Percentiles rank a stretch among this genome's conserved stretches.
Evolutionary conservation across 2,329 filamentous ascomycete species (phyloP).

Genomic region (Teratosphaeria epicoccoides): DNA sequence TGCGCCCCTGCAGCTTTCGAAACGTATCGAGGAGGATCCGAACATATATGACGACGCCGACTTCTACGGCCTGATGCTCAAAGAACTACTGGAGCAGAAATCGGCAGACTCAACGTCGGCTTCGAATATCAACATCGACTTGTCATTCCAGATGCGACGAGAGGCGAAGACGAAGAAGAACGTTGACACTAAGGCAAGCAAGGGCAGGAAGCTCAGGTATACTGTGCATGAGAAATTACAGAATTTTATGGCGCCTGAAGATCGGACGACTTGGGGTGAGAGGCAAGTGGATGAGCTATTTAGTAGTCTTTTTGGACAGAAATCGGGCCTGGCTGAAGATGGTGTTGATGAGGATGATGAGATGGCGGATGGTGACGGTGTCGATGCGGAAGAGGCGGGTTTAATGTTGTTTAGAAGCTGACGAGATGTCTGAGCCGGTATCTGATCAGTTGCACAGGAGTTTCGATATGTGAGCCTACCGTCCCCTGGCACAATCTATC

Average conservation of each 20-base stretch:
- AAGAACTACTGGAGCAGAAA: constrained; percentile 85
- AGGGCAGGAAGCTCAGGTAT: constrained; percentile 87
- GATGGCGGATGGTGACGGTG: constrained; percentile 10
- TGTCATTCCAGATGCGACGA: constrained; percentile 42
- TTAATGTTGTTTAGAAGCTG: constrained; percentile 24
- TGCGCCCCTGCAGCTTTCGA: constrained; percentile 53
- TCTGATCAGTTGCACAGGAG: no score
- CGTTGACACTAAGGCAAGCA: constrained; percentile 89
- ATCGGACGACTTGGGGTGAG: constrained; percentile 68
- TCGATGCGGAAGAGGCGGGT: constrained; percentile 17
- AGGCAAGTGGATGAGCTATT: constrained; percentile 59
- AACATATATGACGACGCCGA: constrained; percentile 84
- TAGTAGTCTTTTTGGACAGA: constrained; percentile 39
- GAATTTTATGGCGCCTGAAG: constrained; percentile 94
- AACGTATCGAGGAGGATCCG: constrained; percentile 42
- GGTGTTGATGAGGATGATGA: constrained; percentile 27
- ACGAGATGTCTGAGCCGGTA: constrained; percentile 1
- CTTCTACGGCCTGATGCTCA: constrained; percentile 87
- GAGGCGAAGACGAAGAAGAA: constrained; percentile 75
- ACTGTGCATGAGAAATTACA: constrained; percentile 94
- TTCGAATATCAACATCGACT: constrained; percentile 30
- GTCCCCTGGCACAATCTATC: no score
- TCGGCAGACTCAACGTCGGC: constrained; percentile 43
- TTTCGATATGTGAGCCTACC: no score
- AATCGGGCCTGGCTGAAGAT: constrained; percentile 34